Evolutionary conservation across 352 stramenopile genomes (phyloP), one percentile per base, ranked within the genome.

Genomic region (Phytophthora boehmeriae): DNA sequence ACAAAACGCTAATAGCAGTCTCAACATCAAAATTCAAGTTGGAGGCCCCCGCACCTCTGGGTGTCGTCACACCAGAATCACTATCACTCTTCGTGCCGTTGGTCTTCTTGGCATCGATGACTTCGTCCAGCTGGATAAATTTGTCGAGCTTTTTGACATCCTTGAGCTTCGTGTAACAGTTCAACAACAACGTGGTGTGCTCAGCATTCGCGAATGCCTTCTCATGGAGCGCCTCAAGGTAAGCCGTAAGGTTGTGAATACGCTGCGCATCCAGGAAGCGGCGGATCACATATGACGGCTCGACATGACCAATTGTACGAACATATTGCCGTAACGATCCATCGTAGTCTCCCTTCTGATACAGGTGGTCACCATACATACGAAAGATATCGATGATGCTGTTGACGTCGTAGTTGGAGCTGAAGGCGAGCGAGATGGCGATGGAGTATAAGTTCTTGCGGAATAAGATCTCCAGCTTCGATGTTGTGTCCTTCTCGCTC

Each of bases 221-320:
- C 32, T 93, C 88, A 71, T 98, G 95, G 32, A 98, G 71, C 14
- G 85, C 85, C 55, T 99, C 97, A 14, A 99, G 80, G 69, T 99
- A 99, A 38, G 89, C 89, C 5, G 97, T 98, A 8, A 99, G 73
- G 32, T 98, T 94, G 58, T 97, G 88, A 66, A 99, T 98, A 41
- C 97, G 97, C 45, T 98, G 96, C 0, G 97, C 95, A 75, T 99
- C 97, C 36, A 99, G 68, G 65, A 98, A 99, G 28, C 96, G 89
- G 56, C 96, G 96, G 63, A 99, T 98, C 35, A 99, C 97, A 65
- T 99, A 98, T 5, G 95, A 99, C 5, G 96, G 92, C 64, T 99
- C 97, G 3, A 99, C 78, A 38, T 98, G 95, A 0, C 98, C 96
- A 69, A 99, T 99, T 5, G 96, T 99, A 34, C 96, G 82, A 44